Evolutionary conservation across 768 basidiomycete species (phyloP), one percentile per base, ranked within the genome.

Genomic region (Gyrodon lividus): DNA sequence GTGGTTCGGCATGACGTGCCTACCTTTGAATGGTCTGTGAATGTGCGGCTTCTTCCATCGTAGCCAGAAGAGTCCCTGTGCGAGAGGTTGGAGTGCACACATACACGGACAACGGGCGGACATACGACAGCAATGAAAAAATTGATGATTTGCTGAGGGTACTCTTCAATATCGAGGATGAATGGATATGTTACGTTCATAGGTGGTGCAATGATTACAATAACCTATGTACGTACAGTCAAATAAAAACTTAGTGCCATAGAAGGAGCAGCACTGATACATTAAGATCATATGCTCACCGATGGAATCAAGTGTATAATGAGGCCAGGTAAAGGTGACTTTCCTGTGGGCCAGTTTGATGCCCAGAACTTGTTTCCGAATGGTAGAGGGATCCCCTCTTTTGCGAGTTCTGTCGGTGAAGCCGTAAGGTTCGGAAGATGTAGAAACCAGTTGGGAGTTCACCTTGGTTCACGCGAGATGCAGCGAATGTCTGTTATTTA

Each of bases 331-430:
- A 82, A 60, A 0, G 82, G 82, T 0, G 82, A 77, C 54, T 77
- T 77, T 5, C 81, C 78, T 1, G 77, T 79, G 1, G 80, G 80
- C 81, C 80, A 81, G 58, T 82, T 83, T 1, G 79, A 79, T 1
- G 82, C 82, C 81, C 80, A 82, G 57, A 83, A 79, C 22, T 64
- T 72, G 56, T 78, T 82, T 2, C 79, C 79, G 48, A 81, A 81
- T 0, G 81, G 81, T 0, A 83, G 72, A 10, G 81, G 81, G 16
- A 83, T 68, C 2, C 82, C 82, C 59, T 82, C 82, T 53, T 84
- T 84, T 6, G 82, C 82, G 5, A 84, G 74, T 48, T 83, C 82
- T 77, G 48, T 28, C 7, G 6, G 6, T 12, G 17, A 30, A 23
- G 10, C 16, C 9, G 20, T 0, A 16, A 9, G 0, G 26, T 12